Evolutionary conservation across 208 protist species (phyloP).

Genomic region (Trypanosoma lewisi): DNA sequence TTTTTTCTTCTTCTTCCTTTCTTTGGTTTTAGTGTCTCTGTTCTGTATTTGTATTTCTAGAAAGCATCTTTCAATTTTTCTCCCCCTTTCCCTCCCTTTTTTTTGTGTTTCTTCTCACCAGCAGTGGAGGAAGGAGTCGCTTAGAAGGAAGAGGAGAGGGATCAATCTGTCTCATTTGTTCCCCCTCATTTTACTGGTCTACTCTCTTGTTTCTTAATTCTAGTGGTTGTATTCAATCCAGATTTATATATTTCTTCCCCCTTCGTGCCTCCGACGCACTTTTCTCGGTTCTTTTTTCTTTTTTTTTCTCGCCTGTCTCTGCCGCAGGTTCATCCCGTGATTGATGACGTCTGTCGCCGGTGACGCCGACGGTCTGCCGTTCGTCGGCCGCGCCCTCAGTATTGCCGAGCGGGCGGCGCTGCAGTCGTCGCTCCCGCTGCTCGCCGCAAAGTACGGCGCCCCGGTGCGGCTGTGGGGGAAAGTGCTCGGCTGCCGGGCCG

Average conservation of each 20-base stretch:
- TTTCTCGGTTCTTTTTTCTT: constrained; percentile 2
- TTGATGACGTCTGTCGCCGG: constrained; percentile 42
- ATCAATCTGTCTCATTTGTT: background rate
- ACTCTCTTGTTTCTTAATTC: background rate
- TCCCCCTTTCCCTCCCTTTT: background rate
- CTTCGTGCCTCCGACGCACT: background rate
- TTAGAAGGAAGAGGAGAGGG: background rate
- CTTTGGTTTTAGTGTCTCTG: background rate
- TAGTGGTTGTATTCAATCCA: no score
- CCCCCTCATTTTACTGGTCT: background rate
- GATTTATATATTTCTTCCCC: background rate
- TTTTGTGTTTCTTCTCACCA: background rate
- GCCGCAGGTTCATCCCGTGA: background rate
- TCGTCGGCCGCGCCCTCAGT: constrained; percentile 56
- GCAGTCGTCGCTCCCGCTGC: constrained; percentile 76
- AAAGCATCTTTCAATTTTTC: background rate
- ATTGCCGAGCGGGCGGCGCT: constrained; percentile 69
- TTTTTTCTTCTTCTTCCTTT: background rate
- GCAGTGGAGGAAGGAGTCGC: background rate
- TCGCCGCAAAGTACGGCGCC: constrained; percentile 49
- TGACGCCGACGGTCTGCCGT: constrained; percentile 56
- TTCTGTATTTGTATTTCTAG: background rate
- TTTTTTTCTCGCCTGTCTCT: constrained; percentile 8
- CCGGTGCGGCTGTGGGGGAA: constrained; percentile 80
- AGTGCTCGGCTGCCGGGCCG: constrained; percentile 50